Base-by-base conservation (phyloP, 495 filamentous ascomycete genomes). In the Penicillium odoratum region DNA sequence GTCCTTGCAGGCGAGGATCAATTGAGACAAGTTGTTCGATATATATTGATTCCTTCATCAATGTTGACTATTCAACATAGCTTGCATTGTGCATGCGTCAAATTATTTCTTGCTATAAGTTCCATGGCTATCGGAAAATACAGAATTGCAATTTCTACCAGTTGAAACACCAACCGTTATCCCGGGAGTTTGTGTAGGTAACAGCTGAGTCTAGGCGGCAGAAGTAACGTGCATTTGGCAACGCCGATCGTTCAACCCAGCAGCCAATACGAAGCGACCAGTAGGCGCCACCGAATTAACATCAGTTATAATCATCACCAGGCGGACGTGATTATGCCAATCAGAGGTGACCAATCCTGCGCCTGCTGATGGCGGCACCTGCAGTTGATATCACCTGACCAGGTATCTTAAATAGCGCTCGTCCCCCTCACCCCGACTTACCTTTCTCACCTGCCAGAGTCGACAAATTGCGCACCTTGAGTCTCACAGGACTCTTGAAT, bases 401-500 rank as follows among this genome's bases (percentile, higher is more conserved):
- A 25, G 10, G 30, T 31, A 28, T 58, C 53, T 62, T 62, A 66
- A 66, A 61, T 59, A 57, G 77, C 74, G 53, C 75, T 66, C 56
- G 69, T 56, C 42, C 51, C 49, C 40, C 47, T 48, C 42, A 50
- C 52, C 58, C 44, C 26, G 54, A 42, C 46, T 50, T 48, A 43
- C 44, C 55, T 65, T 57, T 61, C 58, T 44, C 61, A 70, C 71
- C 66, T 70, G 68, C 64, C 60, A 70, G 74, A 77, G 74, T 75
- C 67, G 72, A 72, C 70, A 70, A 68, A 50, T 33, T 46, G 28
- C 59, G 70, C 72, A 34, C 54, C 68, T 66, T 64, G 61, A 62
- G 54, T 70, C 59, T 60, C 51, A 30, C 38, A 52, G 48, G 63
- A 69, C 67, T 69, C 63, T 53, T 68, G 66, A 67, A 62, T 58